A percentile compares a stretch with the other conserved stretches of the same genome.
phyloP scores from a whole-genome alignment of 352 stramenopile species.

The Aphanomyces euteiches region DNA sequence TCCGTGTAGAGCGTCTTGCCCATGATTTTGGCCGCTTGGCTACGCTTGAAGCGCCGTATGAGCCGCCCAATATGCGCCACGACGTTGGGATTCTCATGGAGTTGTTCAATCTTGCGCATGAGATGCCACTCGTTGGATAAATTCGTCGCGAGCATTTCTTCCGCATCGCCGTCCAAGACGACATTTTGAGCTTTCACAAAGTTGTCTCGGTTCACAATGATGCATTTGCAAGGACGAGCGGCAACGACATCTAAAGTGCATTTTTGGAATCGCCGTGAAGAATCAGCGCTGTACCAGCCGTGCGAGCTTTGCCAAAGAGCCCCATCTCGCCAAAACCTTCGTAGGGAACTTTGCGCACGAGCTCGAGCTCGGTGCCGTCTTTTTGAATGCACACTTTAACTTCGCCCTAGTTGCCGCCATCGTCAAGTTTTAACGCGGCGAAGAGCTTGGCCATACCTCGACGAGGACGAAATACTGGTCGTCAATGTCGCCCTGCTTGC shows the following conservation, averaged over 20 bases:
- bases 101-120: constrained; percentile 38
- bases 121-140: constrained; percentile 71
- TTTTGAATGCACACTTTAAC: constrained; percentile 20
- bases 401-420: constrained; percentile 1
- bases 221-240: constrained; percentile 9
- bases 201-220: constrained; percentile 28
- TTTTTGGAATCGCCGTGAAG: neutral
- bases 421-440: neutral
- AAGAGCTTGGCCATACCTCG: constrained; percentile 43
- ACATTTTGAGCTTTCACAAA: constrained; percentile 25
- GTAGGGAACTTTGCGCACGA: constrained; percentile 52
- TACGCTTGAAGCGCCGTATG: constrained; percentile 72
- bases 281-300: constrained; percentile 31
- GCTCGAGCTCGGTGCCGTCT: constrained; percentile 23
- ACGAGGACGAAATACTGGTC: constrained; percentile 67
- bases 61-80: constrained; percentile 65
- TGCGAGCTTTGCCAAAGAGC: constrained; percentile 53
- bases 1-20: constrained; percentile 73
- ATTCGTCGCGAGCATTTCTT: constrained; percentile 54
- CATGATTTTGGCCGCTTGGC: constrained; percentile 71
- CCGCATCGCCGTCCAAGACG: constrained; percentile 48
- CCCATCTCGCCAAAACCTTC: constrained; percentile 81
- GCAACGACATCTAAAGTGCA: constrained; percentile 25
- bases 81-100: constrained; percentile 62
- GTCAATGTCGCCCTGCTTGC: constrained; percentile 51